phyloP scores from a whole-genome alignment of 495 filamentous ascomycete species.

The Penicillium turbatum region DNA sequence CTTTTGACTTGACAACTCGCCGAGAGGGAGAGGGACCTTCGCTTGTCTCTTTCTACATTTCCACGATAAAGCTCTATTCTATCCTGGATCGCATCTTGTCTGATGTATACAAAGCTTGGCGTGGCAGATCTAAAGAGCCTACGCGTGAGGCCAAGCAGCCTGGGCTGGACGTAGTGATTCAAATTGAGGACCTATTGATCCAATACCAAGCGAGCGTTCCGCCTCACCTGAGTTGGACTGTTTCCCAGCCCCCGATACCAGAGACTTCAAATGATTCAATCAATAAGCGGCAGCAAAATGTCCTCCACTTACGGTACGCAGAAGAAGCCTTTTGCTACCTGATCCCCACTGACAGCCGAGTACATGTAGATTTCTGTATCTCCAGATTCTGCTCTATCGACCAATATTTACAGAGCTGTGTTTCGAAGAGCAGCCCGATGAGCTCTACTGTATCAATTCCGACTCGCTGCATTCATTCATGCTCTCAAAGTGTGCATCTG shows the following conservation, averaged over 20 bases:
- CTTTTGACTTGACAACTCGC: background rate
- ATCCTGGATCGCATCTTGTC: slow-evolving; percentile 18
- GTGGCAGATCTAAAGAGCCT: background rate
- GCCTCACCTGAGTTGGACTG: background rate
- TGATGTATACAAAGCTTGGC: slow-evolving; percentile 8
- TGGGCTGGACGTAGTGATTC: slow-evolving; percentile 1
- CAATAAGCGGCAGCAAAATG: background rate
- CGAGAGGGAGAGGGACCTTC: background rate
- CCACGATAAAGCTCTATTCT: slow-evolving; percentile 22
- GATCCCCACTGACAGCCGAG: slow-evolving; percentile 1
- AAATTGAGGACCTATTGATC: slow-evolving; percentile 6
- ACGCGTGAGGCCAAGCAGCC: background rate
- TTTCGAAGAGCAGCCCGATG: background rate
- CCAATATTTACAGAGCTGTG: slow-evolving; percentile 7
- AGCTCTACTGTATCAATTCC: background rate
- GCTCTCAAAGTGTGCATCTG: background rate
- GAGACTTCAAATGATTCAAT: background rate
- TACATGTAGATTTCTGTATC: background rate
- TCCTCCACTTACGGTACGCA: slow-evolving; percentile 13
- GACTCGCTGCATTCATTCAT: background rate
- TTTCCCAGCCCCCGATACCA: background rate
- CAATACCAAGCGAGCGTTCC: slow-evolving; percentile 7
- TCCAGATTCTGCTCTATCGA: slow-evolving; percentile 12
- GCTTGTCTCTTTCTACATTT: slow-evolving; percentile 20
- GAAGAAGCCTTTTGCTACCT: background rate